phyloP scores from a whole-genome alignment of 1,284 basidiomycete genomes.

The Termitomyces sp. region DNA sequence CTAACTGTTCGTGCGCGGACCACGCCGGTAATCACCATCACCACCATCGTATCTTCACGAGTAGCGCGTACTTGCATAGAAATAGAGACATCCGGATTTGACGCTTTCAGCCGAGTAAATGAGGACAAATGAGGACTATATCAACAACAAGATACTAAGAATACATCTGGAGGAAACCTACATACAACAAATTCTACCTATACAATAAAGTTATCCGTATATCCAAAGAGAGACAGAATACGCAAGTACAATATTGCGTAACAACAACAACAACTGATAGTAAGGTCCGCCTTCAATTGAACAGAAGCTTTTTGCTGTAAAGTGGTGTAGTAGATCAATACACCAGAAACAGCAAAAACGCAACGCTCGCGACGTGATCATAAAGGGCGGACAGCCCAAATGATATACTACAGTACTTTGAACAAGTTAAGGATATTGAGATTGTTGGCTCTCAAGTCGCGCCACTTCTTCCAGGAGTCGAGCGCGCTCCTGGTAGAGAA shows the following conservation, averaged over 20 bases:
- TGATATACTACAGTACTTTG: not conserved
- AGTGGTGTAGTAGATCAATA: not conserved
- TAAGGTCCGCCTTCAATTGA: not conserved
- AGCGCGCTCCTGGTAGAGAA: conserved; percentile 47
- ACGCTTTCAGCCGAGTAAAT: not conserved
- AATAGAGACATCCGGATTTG: not conserved
- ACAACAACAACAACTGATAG: not conserved
- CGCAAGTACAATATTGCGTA: not conserved
- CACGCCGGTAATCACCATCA: too few relatives aligned
- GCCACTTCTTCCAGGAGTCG: conserved; percentile 43
- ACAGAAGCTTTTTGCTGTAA: not conserved
- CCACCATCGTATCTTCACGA: not conserved
- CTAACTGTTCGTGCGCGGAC: too few relatives aligned
- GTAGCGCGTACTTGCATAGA: not conserved
- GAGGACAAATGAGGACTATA: not conserved
- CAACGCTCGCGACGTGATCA: not conserved
- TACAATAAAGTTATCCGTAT: not conserved
- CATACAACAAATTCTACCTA: not conserved
- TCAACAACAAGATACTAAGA: not conserved
- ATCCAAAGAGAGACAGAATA: not conserved
- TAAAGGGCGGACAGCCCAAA: not conserved
- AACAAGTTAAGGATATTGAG: not conserved
- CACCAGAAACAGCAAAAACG: not conserved
- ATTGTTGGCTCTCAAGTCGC: conserved; percentile 18
- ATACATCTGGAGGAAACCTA: not conserved